Conservation (phyloP, 202 grass and related monocot species). For the Carex sylvatica region DNA sequence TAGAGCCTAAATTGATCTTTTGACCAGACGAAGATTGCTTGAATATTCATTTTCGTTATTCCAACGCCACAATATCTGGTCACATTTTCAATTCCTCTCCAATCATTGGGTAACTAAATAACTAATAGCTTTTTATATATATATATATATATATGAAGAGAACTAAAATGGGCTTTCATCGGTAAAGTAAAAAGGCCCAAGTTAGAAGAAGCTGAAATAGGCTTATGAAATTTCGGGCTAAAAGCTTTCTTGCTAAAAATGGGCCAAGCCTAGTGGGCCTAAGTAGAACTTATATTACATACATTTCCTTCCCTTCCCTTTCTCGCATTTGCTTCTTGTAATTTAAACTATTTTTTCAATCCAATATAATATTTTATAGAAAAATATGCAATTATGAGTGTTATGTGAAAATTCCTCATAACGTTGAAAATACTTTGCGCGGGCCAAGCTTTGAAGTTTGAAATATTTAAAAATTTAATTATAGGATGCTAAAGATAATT, state of each 20-base stretch:
- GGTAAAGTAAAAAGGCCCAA: not conserved
- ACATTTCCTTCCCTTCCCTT: too few relatives aligned
- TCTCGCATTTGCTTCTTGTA: too few relatives aligned
- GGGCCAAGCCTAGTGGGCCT: not conserved
- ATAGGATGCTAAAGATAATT: too few relatives aligned
- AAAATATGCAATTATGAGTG: too few relatives aligned
- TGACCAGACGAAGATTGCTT: conserved; percentile 39
- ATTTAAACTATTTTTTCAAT: too few relatives aligned
- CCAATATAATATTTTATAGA: too few relatives aligned
- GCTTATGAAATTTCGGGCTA: not conserved
- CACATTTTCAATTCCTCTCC: conserved; percentile 4
- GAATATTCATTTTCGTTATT: conserved; percentile 30
- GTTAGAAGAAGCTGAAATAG: not conserved
- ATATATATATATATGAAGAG: not conserved
- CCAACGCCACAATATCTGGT: conserved; percentile 48
- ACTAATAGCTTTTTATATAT: not conserved
- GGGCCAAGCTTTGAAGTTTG: too few relatives aligned
- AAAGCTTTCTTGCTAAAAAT: not conserved
- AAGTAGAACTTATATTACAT: too few relatives aligned
- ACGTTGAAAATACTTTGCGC: too few relatives aligned
- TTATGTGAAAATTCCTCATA: too few relatives aligned
- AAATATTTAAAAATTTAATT: too few relatives aligned
- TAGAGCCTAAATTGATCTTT: conserved; percentile 34
- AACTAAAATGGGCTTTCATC: not conserved
- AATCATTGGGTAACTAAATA: too few relatives aligned